Conservation (phyloP, 2,329 filamentous ascomycete genomes). For the Monilinia aucupariae region DNA sequence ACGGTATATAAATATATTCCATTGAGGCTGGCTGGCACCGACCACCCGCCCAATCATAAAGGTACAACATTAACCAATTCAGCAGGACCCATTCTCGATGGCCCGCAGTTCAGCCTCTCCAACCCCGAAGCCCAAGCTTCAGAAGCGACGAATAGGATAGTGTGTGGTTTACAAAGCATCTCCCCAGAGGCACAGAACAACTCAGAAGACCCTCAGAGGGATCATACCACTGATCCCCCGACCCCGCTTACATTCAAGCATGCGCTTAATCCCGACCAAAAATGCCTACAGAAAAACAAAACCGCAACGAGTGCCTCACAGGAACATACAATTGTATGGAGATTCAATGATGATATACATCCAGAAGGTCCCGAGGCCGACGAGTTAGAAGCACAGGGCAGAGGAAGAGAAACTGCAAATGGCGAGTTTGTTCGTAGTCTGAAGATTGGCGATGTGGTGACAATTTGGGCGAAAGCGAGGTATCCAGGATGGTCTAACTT, state of each 20-base stretch:
- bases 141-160: constrained; percentile 3
- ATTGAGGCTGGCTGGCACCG: background rate
- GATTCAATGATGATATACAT: constrained; percentile 44
- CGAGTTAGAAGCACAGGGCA: constrained; percentile 39
- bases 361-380: constrained; percentile 40
- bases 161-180: constrained; percentile 38
- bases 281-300: constrained; percentile 44
- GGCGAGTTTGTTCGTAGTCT: constrained; percentile 53
- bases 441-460: constrained; percentile 30
- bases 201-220: constrained; percentile 10
- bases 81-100: background rate
- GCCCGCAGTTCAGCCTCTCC: constrained; percentile 11
- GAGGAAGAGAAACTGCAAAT: constrained; percentile 46
- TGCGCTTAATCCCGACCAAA: constrained; percentile 37
- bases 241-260: constrained; percentile 34
- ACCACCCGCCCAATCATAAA: background rate
- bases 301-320: constrained; percentile 38
- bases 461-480: constrained; percentile 34
- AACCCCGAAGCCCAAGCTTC: background rate
- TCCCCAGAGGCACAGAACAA: constrained; percentile 29
- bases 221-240: background rate
- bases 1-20: constrained; percentile 19
- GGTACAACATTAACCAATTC: background rate
- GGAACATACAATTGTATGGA: constrained; percentile 50
- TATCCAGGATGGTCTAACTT: constrained; percentile 50